A percentile compares a stretch with the other conserved stretches of the same genome.
Conservation (phyloP, 2,329 filamentous ascomycete genomes). For the Xylariaceae sp. region DNA sequence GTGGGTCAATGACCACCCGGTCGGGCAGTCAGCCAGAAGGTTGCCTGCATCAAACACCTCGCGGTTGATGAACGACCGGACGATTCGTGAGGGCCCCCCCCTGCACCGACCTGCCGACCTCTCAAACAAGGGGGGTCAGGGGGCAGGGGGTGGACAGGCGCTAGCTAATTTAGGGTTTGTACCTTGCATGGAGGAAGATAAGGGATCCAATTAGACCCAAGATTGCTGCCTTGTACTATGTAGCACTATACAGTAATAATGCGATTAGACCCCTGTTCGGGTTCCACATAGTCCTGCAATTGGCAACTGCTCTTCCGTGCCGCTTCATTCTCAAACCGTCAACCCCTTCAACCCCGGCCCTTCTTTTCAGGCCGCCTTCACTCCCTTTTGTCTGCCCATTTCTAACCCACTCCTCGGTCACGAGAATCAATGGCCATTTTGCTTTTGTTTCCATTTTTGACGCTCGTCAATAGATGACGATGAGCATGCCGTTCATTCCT, state of each 20-base stretch:
- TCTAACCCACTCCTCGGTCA: conserved; percentile 1
- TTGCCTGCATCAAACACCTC: too few species aligned
- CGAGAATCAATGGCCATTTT: conserved; percentile 11
- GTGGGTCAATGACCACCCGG: too few species aligned
- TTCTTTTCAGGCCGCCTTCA: neutral
- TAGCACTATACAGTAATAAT: neutral
- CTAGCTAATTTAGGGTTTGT: conserved; percentile 10
- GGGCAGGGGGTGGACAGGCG: conserved; percentile 21
- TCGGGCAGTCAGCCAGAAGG: too few species aligned
- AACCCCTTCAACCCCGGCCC: neutral
- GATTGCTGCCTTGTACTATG: neutral
- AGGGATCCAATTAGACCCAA: conserved; percentile 14
- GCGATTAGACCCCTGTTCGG: neutral
- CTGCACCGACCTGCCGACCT: neutral
- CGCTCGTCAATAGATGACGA: conserved; percentile 4
- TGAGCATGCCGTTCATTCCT: conserved; percentile 22
- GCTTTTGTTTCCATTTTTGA: neutral
- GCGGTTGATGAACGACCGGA: too few species aligned
- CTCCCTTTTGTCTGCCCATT: conserved; percentile 8
- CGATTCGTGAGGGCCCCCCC: too few species aligned
- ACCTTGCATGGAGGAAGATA: conserved; percentile 23
- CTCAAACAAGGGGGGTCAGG: conserved; percentile 20
- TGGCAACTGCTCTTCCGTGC: neutral
- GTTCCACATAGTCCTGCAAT: neutral
- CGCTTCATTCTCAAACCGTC: neutral